Conservation (phyloP, 805 yeast genomes). For the Dipodascus albidus region DNA sequence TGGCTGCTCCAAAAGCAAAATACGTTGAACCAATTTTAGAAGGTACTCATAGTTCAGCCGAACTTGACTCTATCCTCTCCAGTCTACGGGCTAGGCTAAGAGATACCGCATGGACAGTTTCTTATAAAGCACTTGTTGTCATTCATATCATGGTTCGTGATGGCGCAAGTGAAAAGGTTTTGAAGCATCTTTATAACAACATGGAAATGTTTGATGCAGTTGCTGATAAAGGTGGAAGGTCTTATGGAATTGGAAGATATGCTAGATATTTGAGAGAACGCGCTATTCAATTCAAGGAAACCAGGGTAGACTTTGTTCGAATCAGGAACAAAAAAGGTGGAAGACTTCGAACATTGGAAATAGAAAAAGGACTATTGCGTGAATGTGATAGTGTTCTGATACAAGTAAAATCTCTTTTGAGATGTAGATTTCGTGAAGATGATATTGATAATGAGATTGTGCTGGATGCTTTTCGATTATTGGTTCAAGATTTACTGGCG, state of each 20-base stretch:
- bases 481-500: conserved; percentile 81
- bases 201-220: conserved; percentile 36
- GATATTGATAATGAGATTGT: conserved; percentile 73
- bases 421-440: conserved; percentile 62
- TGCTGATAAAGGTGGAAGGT: conserved; percentile 16
- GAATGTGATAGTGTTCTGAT: conserved; percentile 77
- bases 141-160: conserved; percentile 87
- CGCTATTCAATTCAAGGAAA: conserved; percentile 50
- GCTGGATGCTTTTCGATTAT: conserved; percentile 71
- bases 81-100: conserved; percentile 50
- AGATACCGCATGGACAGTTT: conserved; percentile 86
- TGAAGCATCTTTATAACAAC: conserved; percentile 43
- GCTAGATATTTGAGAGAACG: conserved; percentile 58
- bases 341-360: conserved; percentile 49
- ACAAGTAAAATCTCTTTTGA: conserved; percentile 66
- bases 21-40: conserved; percentile 86
- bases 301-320: conserved; percentile 67
- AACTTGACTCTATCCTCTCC: conserved; percentile 58
- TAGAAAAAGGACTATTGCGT: conserved; percentile 71
- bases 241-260: conserved; percentile 43
- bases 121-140: conserved; percentile 74
- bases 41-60: conserved; percentile 46
- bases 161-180: conserved; percentile 69
- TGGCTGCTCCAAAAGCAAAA: conserved; percentile 97
- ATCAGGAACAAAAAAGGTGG: conserved; percentile 36